phyloP scores from a whole-genome alignment of 306 rosid species.

The Comarum palustre region DNA sequence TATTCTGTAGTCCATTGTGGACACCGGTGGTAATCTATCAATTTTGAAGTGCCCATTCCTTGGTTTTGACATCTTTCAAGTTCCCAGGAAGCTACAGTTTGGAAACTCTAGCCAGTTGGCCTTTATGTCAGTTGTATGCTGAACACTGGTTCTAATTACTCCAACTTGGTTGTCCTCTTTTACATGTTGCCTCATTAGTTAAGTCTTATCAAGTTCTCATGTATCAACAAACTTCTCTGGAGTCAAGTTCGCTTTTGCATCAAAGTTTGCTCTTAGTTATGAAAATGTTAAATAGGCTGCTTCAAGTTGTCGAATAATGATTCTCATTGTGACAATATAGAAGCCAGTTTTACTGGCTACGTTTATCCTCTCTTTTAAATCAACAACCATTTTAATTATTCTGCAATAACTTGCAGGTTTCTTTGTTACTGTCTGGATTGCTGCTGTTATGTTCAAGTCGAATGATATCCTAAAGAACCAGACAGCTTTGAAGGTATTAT shows the following conservation, averaged over 20 bases:
- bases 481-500: constrained; percentile 45
- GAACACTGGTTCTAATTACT: neutral
- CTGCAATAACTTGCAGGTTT: constrained; percentile 36
- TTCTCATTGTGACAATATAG: neutral
- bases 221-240: neutral
- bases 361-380: neutral
- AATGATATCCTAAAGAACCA: constrained; percentile 85
- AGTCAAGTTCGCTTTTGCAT: neutral
- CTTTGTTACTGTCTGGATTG: constrained; percentile 78
- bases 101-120: neutral
- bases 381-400: neutral
- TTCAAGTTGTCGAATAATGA: neutral
- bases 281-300: neutral
- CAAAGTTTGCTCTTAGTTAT: neutral
- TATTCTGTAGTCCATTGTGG: neutral
- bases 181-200: constrained; percentile 7
- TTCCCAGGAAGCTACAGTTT: neutral
- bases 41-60: neutral
- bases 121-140: neutral
- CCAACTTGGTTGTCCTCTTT: neutral
- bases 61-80: neutral
- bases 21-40: neutral
- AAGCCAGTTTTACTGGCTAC: neutral
- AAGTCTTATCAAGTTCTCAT: neutral
- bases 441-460: constrained; percentile 87